phyloP scores from a whole-genome alignment of 2,329 filamentous ascomycete genomes.

The Lasiodiplodia gonubiensis region DNA sequence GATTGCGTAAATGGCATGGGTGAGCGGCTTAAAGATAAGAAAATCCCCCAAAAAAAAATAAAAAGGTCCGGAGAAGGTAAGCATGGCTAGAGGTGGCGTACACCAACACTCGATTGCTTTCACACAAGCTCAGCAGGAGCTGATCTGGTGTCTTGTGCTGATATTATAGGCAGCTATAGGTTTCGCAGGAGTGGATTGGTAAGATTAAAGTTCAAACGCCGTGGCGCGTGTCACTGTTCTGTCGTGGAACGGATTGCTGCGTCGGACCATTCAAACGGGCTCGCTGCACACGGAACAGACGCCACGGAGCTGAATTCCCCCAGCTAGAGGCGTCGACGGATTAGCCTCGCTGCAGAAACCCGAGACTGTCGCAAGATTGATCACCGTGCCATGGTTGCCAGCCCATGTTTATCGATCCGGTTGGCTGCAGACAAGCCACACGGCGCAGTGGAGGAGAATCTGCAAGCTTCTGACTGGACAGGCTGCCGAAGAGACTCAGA shows the following conservation, averaged over 20 bases:
- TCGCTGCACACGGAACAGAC: not conserved
- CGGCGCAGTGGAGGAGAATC: not conserved
- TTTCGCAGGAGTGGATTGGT: not conserved
- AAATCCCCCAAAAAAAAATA: no score
- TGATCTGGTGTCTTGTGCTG: not conserved
- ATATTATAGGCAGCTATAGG: not conserved
- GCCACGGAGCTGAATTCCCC: not conserved
- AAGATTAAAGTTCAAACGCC: constrained; percentile 1
- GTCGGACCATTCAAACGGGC: not conserved
- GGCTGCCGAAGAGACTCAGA: not conserved
- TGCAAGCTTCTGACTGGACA: not conserved
- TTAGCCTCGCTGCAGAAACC: not conserved
- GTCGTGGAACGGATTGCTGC: not conserved
- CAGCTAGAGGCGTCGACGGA: not conserved
- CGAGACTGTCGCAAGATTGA: constrained; percentile 14
- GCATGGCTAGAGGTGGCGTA: not conserved
- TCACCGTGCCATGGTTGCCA: not conserved
- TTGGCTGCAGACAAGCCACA: not conserved
- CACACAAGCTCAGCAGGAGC: not conserved
- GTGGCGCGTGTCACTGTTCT: not conserved
- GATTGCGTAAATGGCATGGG: not conserved
- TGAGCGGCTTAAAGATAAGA: not conserved
- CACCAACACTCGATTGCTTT: not conserved
- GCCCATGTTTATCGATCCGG: not conserved
- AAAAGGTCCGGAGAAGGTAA: not conserved